Base-by-base conservation (phyloP, 176 grass and related monocot genomes). In the Raddia distichophylla region DNA sequence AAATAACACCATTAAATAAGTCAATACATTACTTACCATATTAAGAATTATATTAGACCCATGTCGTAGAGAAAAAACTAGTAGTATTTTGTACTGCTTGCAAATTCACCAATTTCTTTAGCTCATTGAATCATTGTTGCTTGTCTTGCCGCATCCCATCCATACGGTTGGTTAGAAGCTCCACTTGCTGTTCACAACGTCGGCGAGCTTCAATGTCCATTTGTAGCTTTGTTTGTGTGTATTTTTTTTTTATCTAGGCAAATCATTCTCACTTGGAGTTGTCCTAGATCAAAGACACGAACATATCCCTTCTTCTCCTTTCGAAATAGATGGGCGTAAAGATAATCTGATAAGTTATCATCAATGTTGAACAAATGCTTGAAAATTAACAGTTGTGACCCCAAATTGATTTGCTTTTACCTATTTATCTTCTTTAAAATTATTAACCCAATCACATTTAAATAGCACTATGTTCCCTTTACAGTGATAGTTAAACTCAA, bases 231-330 rank as follows among this genome's bases (percentile, higher is more conserved):
- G 32, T 57, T 43, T 52, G 57, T 58, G 72, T 19, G 72, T 13
- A 43, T 43, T 74, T 35, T 43, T 18, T 44, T 1, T 27, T 10
- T 8, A n/a, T n/a, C 72, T 53, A 20, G 53, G 53, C 52, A 74
- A 58, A 12, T 58, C 53, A 17, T 54, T 9, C 6, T 53, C 48
- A 18, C 27, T 3, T 35, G 70, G 48, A 54, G 22, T 73, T 54
- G 70, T 0, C 70, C 70, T 6, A 53, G 18, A 54, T 27, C 33
- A 2, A 74, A 16, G 37, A 11, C 17, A 74, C 52, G 52, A 43
- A 75, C 73, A 75, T 75, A 75, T 75, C 37, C 72, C 42, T 74
- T 75, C 55, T 5, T 75, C 73, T 75, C 37, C 14, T 18, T 0
- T 11, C 74, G 55, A 61, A 40, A 61, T 27, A 76, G 42, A 61